These are phyloP conservation scores for Ormosia emarginata DNA, from an alignment of 306 rosid species.

Conservation along the genomic window DNA sequence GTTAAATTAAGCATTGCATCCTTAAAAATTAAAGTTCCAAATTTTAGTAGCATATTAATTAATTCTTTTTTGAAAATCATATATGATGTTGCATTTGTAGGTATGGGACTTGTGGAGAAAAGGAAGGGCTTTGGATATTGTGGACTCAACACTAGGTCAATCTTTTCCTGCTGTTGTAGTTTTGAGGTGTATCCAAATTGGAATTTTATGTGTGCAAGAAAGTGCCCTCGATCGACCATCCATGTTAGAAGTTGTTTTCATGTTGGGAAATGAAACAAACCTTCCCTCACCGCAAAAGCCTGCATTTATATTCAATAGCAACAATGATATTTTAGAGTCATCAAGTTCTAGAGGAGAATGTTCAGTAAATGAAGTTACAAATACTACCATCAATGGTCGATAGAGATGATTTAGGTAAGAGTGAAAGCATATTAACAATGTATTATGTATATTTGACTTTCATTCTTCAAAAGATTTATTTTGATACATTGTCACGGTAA, in stretches of 20 bases:
- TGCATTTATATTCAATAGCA: constrained; percentile 16
- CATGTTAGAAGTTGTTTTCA: constrained; percentile 39
- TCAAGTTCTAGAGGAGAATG: not conserved
- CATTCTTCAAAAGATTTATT: no score
- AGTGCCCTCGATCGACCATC: constrained; percentile 31
- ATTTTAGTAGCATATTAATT: not conserved
- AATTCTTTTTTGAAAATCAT: not conserved
- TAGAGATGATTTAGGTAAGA: not conserved
- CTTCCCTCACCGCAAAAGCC: constrained; percentile 46
- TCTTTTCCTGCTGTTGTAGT: not conserved
- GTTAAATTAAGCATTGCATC: not conserved
- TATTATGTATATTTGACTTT: no score
- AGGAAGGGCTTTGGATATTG: constrained; percentile 21
- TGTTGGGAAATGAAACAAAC: constrained; percentile 34
- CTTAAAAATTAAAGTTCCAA: not conserved
- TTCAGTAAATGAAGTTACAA: constrained; percentile 23
- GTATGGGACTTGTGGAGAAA: constrained; percentile 56
- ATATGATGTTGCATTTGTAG: constrained; percentile 12
- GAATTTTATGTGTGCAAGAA: constrained; percentile 48
- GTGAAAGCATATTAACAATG: no score
- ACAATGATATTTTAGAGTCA: not conserved
- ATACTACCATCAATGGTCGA: not conserved
- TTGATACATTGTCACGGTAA: no score
- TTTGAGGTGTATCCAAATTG: constrained; percentile 38
- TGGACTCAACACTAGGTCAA: constrained; percentile 29